These are phyloP conservation scores for Gymnopus androsaceus DNA, from an alignment of 1,284 basidiomycete genomes.

Conservation along the genomic window DNA sequence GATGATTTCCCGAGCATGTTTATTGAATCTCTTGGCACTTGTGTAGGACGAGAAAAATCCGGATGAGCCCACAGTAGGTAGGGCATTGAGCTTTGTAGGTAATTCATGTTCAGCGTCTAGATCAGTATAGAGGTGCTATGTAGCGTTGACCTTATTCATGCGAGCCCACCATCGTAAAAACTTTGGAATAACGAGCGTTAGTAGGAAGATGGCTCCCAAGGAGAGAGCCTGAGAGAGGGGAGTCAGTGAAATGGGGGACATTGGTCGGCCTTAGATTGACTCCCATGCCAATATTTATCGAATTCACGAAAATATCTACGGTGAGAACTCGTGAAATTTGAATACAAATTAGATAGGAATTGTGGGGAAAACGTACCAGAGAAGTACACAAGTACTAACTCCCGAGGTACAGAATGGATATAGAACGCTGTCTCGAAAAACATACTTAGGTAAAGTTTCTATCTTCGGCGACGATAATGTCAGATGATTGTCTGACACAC, in stretches of 20 bases:
- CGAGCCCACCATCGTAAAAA: neutral
- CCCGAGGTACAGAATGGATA: no score
- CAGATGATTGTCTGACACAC: no score
- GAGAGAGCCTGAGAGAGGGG: neutral
- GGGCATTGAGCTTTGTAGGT: constrained; percentile 9
- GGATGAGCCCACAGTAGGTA: constrained; percentile 12
- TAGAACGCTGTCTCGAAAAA: no score
- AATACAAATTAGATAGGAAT: no score
- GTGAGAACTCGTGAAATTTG: no score
- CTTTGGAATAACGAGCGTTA: neutral
- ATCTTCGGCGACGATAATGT: no score
- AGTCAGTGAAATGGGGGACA: neutral
- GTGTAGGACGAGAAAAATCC: constrained; percentile 13
- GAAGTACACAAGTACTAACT: no score
- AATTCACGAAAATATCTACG: no score
- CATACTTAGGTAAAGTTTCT: no score
- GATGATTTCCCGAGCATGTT: constrained; percentile 9
- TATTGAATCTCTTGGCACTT: constrained; percentile 2
- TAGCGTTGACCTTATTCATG: constrained; percentile 1
- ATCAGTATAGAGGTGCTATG: no score
- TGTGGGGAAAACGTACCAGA: no score
- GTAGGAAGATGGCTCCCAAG: neutral
- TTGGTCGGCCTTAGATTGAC: neutral
- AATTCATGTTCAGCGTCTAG: neutral
- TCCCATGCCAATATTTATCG: neutral